A percentile compares a stretch with the other conserved stretches of the same genome.
phyloP scores from a whole-genome alignment of 306 rosid genomes.

The Vigna hirtella region DNA sequence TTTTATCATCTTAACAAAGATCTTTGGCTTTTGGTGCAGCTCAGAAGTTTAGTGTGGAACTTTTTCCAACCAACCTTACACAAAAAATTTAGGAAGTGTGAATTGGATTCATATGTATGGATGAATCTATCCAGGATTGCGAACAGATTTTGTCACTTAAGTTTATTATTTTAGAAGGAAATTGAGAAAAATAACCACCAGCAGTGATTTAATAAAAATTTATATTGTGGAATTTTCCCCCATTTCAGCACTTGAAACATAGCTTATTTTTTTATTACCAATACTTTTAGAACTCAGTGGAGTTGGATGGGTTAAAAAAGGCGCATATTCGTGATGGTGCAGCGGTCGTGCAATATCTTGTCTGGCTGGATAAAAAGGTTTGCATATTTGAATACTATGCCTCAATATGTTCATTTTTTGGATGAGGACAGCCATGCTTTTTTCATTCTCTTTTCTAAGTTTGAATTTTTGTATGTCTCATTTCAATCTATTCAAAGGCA shows the following conservation, averaged over 20 bases:
- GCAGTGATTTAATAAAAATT: background rate
- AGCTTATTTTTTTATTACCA: slow-evolving; percentile 23
- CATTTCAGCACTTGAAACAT: slow-evolving; percentile 12
- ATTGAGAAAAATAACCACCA: background rate
- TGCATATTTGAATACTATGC: slow-evolving; percentile 30
- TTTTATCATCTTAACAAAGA: slow-evolving; percentile 3
- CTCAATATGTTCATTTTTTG: slow-evolving; percentile 31
- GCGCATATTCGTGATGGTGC: slow-evolving; percentile 97
- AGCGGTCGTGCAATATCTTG: slow-evolving; percentile 94
- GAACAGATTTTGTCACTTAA: slow-evolving; percentile 9
- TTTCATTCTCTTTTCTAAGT: slow-evolving; percentile 16
- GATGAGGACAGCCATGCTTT: background rate
- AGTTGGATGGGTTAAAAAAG: slow-evolving; percentile 84
- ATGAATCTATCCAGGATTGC: slow-evolving; percentile 3
- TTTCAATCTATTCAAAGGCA: slow-evolving; percentile 13
- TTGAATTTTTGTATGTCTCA: slow-evolving; percentile 1
- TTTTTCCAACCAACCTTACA: slow-evolving; percentile 20
- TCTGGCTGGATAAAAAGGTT: slow-evolving; percentile 94
- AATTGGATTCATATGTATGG: slow-evolving; percentile 12
- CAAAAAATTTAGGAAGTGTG: slow-evolving; percentile 12
- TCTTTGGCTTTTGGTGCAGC: slow-evolving; percentile 34
- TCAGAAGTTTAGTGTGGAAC: slow-evolving; percentile 23
- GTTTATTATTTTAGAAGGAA: slow-evolving; percentile 20
- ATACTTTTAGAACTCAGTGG: slow-evolving; percentile 73
- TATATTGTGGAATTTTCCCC: background rate